These are phyloP conservation scores for Candida anglica DNA, from an alignment of 805 yeast species.

Conservation along the genomic window DNA sequence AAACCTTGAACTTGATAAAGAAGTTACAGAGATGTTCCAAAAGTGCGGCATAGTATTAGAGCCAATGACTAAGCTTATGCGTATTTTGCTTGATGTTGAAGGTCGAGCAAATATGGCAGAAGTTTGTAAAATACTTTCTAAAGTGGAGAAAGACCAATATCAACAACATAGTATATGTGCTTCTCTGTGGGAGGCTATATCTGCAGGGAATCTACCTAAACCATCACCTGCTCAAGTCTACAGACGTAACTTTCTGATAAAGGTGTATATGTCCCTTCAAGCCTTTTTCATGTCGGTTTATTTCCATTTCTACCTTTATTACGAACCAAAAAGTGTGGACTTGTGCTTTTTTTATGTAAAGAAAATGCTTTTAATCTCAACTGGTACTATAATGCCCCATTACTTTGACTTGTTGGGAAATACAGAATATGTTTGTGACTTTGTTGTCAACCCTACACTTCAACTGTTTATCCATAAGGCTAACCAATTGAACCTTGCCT, in stretches of 20 bases:
- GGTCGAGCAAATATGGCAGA: constrained; percentile 32
- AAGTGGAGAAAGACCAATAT: constrained; percentile 30
- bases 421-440: constrained; percentile 31
- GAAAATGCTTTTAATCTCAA: constrained; percentile 24
- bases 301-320: constrained; percentile 41
- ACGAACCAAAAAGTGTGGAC: constrained; percentile 25
- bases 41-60: constrained; percentile 25
- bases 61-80: constrained; percentile 28
- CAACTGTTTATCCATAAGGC: constrained; percentile 28
- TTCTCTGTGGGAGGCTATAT: constrained; percentile 13
- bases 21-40: constrained; percentile 29
- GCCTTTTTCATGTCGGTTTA: constrained; percentile 36
- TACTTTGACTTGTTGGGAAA: constrained; percentile 31
- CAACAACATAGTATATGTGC: constrained; percentile 25
- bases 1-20: constrained; percentile 39
- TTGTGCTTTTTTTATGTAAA: constrained; percentile 36
- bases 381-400: constrained; percentile 30
- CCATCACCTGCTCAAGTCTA: constrained; percentile 7
- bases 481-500: constrained; percentile 25
- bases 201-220: constrained; percentile 1
- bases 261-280: constrained; percentile 22
- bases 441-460: constrained; percentile 31
- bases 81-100: constrained; percentile 36
- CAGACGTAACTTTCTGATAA: constrained; percentile 15
- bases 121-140: constrained; percentile 28